Conservation (phyloP, 192 early-diverging fungal species). For the Umbelopsis isabellina region DNA sequence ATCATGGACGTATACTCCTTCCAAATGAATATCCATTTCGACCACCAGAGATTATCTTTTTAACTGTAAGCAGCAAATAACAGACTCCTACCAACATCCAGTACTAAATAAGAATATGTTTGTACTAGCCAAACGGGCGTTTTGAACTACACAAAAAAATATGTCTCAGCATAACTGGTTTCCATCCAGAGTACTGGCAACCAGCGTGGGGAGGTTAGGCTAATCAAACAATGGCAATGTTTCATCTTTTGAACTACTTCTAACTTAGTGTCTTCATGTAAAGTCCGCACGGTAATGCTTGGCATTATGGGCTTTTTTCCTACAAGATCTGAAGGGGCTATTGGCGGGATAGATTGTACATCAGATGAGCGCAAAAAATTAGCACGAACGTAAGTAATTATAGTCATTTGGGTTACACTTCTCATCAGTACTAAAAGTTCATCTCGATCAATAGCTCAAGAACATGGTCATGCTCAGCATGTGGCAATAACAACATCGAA, state of each 20-base stretch:
- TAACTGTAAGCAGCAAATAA: slow-evolving; percentile 57
- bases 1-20: slow-evolving; percentile 91
- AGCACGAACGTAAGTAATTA: slow-evolving; percentile 54
- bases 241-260: neutral
- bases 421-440: neutral
- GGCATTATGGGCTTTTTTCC: slow-evolving; percentile 91
- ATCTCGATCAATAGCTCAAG: slow-evolving; percentile 35
- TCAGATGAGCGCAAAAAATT: slow-evolving; percentile 63
- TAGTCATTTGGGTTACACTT: neutral
- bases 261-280: neutral
- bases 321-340: slow-evolving; percentile 79
- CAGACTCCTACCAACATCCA: neutral
- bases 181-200: slow-evolving; percentile 95
- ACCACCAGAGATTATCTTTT: slow-evolving; percentile 77
- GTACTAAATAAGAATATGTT: neutral
- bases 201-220: slow-evolving; percentile 91
- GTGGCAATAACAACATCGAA: slow-evolving; percentile 37
- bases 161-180: slow-evolving; percentile 90
- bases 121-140: slow-evolving; percentile 70
- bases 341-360: slow-evolving; percentile 78
- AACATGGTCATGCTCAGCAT: slow-evolving; percentile 42
- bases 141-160: slow-evolving; percentile 95
- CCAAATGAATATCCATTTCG: slow-evolving; percentile 97
- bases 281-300: slow-evolving; percentile 84
- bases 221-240: neutral